These are phyloP conservation scores for Plantago ovata DNA, from an alignment of 257 asterid genomes.

Conservation along the genomic window DNA sequence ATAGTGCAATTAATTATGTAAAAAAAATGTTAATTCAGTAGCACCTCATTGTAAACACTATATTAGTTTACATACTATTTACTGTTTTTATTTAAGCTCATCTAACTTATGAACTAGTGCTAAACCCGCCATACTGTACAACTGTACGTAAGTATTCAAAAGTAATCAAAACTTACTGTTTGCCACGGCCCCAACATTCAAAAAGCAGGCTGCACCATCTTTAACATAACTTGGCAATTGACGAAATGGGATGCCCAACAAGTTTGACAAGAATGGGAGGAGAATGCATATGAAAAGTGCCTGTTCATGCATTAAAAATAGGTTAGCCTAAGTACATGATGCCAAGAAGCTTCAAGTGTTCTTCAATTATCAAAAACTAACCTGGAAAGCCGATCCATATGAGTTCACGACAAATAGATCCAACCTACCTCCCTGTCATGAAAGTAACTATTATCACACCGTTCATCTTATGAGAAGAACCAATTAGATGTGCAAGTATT, in stretches of 20 bases:
- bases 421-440: slow-evolving; percentile 63
- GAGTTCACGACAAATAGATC: slow-evolving; percentile 93
- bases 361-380: slow-evolving; percentile 18
- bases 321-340: neutral
- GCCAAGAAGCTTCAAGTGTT: slow-evolving; percentile 13
- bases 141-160: neutral
- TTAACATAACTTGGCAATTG: slow-evolving; percentile 74
- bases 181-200: slow-evolving; percentile 70
- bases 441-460: slow-evolving; percentile 17
- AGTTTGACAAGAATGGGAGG: slow-evolving; percentile 86
- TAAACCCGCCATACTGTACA: too few species aligned
- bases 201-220: slow-evolving; percentile 97
- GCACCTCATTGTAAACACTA: too few species aligned
- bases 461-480: too few species aligned
- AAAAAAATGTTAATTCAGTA: too few species aligned
- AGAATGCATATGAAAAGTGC: slow-evolving; percentile 85
- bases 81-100: too few species aligned
- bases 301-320: slow-evolving; percentile 37
- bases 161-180: slow-evolving; percentile 43
- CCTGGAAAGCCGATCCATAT: slow-evolving; percentile 96
- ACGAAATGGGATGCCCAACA: slow-evolving; percentile 88
- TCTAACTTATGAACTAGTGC: too few species aligned
- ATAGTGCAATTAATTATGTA: too few species aligned
- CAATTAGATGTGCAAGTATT: too few species aligned
- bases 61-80: too few species aligned